Conservation (phyloP, 2,329 filamentous ascomycete species). For the Colletotrichum sidae region DNA sequence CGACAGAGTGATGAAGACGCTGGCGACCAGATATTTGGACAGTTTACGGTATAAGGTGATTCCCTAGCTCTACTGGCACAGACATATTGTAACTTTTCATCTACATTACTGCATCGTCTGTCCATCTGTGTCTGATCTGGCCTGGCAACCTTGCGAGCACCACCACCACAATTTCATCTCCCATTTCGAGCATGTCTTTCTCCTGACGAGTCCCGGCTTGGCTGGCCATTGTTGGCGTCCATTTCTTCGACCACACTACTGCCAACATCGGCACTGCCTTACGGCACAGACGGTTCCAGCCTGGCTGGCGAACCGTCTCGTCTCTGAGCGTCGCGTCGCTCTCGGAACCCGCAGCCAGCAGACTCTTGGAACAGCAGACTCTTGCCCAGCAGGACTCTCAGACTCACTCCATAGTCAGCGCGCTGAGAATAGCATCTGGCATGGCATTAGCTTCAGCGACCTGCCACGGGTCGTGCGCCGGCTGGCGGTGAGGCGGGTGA, state of each 20-base stretch:
- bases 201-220: not conserved
- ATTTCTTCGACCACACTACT: too few relatives aligned
- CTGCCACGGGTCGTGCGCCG: slow-evolving; percentile 23
- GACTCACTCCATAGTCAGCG: too few relatives aligned
- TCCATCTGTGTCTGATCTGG: too few relatives aligned
- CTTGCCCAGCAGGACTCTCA: too few relatives aligned
- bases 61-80: not conserved
- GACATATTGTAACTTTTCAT: not conserved
- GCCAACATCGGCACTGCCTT: too few relatives aligned
- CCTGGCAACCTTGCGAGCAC: too few relatives aligned
- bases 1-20: slow-evolving; percentile 17
- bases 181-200: too few relatives aligned
- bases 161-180: too few relatives aligned
- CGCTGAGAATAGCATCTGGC: slow-evolving; percentile 23
- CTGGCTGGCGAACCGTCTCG: slow-evolving; percentile 9
- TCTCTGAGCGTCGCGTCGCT: not conserved
- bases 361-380: too few relatives aligned
- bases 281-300: not conserved
- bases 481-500: slow-evolving; percentile 31
- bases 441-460: not conserved
- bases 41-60: not conserved
- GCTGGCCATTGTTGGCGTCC: too few relatives aligned
- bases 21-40: not conserved
- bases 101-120: too few relatives aligned
- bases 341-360: too few relatives aligned